Conservation (phyloP, 2,329 filamentous ascomycete species). For the Cordyceps pruinosa region DNA sequence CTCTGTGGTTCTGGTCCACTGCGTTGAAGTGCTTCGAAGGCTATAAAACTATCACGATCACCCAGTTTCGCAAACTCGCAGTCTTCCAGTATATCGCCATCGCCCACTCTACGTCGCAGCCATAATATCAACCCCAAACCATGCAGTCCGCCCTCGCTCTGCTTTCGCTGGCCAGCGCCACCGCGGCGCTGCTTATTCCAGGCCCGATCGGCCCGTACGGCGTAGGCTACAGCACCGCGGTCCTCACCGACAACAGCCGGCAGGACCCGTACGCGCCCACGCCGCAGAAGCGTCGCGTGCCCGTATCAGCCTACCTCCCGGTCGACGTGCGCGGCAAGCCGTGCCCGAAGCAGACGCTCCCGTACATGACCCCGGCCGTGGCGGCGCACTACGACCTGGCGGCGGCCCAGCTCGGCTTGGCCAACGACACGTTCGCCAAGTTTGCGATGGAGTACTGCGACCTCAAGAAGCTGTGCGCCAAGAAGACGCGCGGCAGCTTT, state of each 20-base stretch:
- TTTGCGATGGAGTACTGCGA: slow-evolving; percentile 24
- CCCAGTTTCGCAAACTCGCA: not conserved
- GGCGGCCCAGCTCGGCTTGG: slow-evolving; percentile 22
- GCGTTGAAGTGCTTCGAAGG: not conserved
- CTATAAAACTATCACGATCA: not conserved
- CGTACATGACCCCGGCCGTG: slow-evolving; percentile 30
- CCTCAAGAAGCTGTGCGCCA: slow-evolving; percentile 9
- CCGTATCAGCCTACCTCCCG: slow-evolving; percentile 27
- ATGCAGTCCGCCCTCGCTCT: slow-evolving; percentile 19
- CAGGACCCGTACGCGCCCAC: slow-evolving; percentile 25
- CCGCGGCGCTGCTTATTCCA: slow-evolving; percentile 22
- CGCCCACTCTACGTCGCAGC: too few relatives aligned
- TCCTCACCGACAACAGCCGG: slow-evolving; percentile 25
- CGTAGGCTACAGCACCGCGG: slow-evolving; percentile 20
- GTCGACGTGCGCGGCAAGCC: slow-evolving; percentile 16
- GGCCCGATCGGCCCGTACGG: slow-evolving; percentile 24
- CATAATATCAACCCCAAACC: not conserved
- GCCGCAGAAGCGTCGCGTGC: slow-evolving; percentile 20
- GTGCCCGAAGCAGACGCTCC: slow-evolving; percentile 16
- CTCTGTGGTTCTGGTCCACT: not conserved
- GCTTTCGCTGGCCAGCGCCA: slow-evolving; percentile 2
- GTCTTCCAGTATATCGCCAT: too few relatives aligned
- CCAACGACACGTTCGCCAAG: slow-evolving; percentile 23
- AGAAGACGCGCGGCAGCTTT: slow-evolving; percentile 11
- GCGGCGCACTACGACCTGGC: slow-evolving; percentile 24